Percentiles rank a stretch among this genome's conserved stretches.
phyloP scores from a whole-genome alignment of 805 yeast genomes.

The Blastobotrys parvus region DNA sequence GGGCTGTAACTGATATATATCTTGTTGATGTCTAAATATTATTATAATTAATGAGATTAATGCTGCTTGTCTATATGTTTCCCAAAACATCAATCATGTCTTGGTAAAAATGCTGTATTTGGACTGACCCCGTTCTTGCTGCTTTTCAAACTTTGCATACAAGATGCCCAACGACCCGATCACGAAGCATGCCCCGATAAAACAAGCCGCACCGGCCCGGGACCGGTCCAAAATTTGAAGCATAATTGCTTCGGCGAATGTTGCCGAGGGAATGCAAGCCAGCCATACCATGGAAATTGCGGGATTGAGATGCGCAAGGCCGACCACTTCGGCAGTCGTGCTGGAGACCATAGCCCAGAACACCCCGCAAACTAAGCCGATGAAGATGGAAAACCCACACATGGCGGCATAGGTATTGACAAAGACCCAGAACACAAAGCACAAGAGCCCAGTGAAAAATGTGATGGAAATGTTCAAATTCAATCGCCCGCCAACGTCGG shows the following conservation, averaged over 20 bases:
- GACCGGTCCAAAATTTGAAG: neutral
- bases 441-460: neutral
- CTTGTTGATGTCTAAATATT: neutral
- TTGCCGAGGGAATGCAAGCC: neutral
- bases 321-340: neutral
- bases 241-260: neutral
- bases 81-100: neutral
- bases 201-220: neutral
- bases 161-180: neutral
- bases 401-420: neutral
- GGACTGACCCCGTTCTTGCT: neutral
- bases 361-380: neutral
- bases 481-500: neutral
- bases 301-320: neutral
- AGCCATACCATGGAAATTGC: neutral
- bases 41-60: too few relatives aligned
- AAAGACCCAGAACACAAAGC: neutral
- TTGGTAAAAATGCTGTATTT: neutral
- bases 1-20: conserved; percentile 11
- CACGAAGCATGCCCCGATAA: neutral
- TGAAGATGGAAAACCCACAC: neutral
- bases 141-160: neutral
- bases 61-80: too few relatives aligned
- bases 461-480: neutral
- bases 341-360: neutral